Evolutionary conservation across 2,329 filamentous ascomycete genomes (phyloP).

Genomic region (Penicillium sp.): DNA sequence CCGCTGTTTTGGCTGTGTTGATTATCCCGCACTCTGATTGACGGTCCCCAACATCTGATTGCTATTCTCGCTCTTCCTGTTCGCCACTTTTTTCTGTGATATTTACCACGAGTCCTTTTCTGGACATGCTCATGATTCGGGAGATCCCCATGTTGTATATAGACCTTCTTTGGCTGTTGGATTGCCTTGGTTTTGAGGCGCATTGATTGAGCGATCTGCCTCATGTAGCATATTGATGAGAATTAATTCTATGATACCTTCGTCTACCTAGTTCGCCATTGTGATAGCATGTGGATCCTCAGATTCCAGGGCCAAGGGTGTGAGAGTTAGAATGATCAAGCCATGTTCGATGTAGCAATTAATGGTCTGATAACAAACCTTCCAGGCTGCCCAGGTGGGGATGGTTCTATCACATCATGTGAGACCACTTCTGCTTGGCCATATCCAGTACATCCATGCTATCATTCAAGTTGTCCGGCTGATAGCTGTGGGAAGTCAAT

Average conservation of each 20-base stretch:
- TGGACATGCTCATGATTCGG: conserved; percentile 27
- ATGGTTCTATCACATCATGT: too few relatives aligned
- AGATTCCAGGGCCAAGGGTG: background rate
- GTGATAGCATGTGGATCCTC: background rate
- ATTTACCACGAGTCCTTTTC: conserved; percentile 18
- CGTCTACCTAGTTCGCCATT: background rate
- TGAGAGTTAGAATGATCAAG: too few relatives aligned
- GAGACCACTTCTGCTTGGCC: too few relatives aligned
- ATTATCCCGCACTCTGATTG: background rate
- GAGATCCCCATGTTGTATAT: conserved; percentile 36
- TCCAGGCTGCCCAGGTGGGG: too few relatives aligned
- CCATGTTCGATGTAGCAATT: too few relatives aligned
- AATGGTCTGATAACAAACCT: too few relatives aligned
- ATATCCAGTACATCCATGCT: too few relatives aligned
- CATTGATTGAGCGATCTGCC: conserved; percentile 24
- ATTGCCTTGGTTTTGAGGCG: conserved; percentile 25
- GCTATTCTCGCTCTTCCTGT: conserved; percentile 6
- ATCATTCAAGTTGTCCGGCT: too few relatives aligned
- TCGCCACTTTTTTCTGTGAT: conserved; percentile 27
- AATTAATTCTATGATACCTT: conserved; percentile 32
- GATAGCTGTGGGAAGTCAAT: too few relatives aligned
- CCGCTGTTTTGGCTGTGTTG: conserved; percentile 16
- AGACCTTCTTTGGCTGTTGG: conserved; percentile 32
- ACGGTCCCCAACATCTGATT: background rate
- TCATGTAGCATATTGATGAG: conserved; percentile 34